Conservation (phyloP, 75 land plant genomes). For the Pinus albicaulis region DNA sequence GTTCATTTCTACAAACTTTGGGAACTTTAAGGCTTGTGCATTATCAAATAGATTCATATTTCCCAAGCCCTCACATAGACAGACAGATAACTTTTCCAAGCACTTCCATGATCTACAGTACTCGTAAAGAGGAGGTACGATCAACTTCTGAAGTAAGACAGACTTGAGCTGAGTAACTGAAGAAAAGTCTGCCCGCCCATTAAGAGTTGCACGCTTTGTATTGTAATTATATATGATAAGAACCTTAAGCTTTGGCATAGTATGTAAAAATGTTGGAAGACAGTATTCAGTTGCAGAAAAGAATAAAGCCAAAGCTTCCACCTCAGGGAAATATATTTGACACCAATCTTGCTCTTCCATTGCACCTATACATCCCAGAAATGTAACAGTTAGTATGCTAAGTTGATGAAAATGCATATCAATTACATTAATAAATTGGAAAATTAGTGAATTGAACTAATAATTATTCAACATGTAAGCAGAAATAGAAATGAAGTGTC, state of each 20-base stretch:
- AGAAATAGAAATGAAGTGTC: neutral
- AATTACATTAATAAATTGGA: no score
- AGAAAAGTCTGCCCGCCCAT: neutral
- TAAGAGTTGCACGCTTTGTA: neutral
- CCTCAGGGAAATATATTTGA: neutral
- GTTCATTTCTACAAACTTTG: conserved; percentile 42
- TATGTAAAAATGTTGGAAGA: conserved; percentile 6
- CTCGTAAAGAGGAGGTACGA: neutral
- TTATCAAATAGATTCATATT: conserved; percentile 11
- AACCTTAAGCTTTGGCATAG: neutral
- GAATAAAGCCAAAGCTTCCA: neutral
- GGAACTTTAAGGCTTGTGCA: conserved; percentile 22
- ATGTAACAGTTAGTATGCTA: neutral
- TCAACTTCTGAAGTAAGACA: neutral
- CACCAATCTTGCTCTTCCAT: neutral
- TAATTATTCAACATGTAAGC: neutral
- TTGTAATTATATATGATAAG: neutral
- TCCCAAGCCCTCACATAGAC: neutral
- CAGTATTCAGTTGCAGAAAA: neutral
- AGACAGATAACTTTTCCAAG: neutral
- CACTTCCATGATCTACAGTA: neutral
- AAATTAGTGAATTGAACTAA: neutral
- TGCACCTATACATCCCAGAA: neutral
- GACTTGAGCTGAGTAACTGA: neutral
- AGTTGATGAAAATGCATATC: no score